Conservation (phyloP, 2,329 filamentous ascomycete genomes). For the Fusarium cicatricum region DNA sequence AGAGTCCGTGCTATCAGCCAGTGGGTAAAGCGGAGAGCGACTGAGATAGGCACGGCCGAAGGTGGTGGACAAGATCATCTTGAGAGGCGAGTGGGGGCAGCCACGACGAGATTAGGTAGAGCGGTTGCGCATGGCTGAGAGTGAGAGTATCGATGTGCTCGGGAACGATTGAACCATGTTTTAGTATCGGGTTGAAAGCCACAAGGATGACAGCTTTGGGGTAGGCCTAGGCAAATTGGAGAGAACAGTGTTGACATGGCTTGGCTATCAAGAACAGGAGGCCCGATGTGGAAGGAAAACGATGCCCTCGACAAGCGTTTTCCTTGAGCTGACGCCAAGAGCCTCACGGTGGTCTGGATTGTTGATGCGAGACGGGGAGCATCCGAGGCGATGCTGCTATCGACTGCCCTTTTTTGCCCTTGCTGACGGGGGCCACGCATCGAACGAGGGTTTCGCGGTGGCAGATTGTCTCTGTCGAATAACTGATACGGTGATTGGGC, state of each 20-base stretch:
- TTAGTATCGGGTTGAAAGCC: conserved; percentile 11
- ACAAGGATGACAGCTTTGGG: background rate
- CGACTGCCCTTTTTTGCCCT: conserved; percentile 5
- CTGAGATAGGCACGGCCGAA: conserved; percentile 2
- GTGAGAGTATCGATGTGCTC: conserved; percentile 11
- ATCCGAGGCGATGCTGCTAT: background rate
- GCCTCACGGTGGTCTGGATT: background rate
- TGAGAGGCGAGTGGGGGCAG: conserved; percentile 16
- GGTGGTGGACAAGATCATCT: background rate
- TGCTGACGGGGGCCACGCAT: background rate
- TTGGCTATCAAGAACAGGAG: background rate
- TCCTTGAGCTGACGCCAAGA: conserved; percentile 5
- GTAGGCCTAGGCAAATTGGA: conserved; percentile 5
- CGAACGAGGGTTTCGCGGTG: background rate
- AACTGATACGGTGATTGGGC: conserved; percentile 5
- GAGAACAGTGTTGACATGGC: background rate
- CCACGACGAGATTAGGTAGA: conserved; percentile 5
- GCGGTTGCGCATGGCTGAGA: conserved; percentile 9
- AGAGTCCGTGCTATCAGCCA: conserved; percentile 1
- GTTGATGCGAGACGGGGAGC: background rate
- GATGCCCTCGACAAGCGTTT: background rate
- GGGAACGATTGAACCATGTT: conserved; percentile 12
- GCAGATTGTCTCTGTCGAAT: background rate
- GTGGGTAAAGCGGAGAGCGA: background rate
- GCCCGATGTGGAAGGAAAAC: too few species aligned